These are phyloP conservation scores for Neurospora sp. DNA, from an alignment of 495 filamentous ascomycete species.

Conservation along the genomic window DNA sequence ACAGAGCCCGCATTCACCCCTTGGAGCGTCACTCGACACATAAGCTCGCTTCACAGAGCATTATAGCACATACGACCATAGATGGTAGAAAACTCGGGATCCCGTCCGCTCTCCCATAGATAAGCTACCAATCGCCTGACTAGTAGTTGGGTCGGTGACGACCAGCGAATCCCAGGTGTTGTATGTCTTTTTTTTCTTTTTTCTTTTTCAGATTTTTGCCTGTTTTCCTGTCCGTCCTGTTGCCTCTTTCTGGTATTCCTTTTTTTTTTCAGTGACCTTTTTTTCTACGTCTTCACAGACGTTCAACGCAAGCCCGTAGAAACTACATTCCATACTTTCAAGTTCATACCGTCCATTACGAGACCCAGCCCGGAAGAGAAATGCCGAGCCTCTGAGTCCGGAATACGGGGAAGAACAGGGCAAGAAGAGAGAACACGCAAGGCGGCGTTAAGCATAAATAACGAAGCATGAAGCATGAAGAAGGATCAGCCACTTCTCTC, in stretches of 20 bases:
- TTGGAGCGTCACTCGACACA: background rate
- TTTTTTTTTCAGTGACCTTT: background rate
- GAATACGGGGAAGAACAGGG: background rate
- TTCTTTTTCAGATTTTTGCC: background rate
- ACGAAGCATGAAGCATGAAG: background rate
- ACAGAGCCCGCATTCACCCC: no score
- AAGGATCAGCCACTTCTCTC: background rate
- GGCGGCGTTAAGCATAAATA: background rate
- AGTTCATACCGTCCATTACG: background rate
- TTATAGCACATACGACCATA: background rate
- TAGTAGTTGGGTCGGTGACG: constrained; percentile 30
- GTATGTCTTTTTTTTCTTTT: constrained; percentile 9
- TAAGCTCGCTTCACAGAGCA: background rate
- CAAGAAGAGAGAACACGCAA: background rate
- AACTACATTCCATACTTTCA: no score
- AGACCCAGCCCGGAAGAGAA: background rate
- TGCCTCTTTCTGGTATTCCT: background rate
- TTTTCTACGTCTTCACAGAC: background rate
- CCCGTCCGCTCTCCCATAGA: no score
- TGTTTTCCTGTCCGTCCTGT: background rate
- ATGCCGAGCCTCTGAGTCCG: background rate
- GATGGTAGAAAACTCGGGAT: constrained; percentile 21
- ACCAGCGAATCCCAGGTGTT: constrained; percentile 23
- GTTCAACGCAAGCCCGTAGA: no score
- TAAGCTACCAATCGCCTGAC: no score